Evolutionary conservation across 768 basidiomycete genomes (phyloP), one percentile per base, ranked within the genome.

Genomic region (Pleurotus tuber-regium): DNA sequence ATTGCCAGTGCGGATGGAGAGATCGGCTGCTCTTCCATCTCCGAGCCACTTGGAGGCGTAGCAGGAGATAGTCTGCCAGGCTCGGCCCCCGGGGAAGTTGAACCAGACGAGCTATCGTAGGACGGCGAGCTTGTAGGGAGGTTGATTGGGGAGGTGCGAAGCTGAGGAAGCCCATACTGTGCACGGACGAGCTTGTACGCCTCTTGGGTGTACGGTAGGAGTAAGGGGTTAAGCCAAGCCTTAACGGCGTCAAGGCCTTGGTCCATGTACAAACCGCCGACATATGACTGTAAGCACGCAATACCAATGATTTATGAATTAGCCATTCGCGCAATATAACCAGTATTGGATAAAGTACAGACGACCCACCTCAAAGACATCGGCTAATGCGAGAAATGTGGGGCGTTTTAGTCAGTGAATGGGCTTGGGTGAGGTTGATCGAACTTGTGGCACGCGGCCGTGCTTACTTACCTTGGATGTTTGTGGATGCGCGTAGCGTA

Each of bases 181-280:
- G 67, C 67, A 44, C 88, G 81, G 24, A 89, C 78, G 49, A 76
- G 66, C 44, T 68, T 67, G 66, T 92, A 92, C 9, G 87, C 86
- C 26, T 77, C 75, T 30, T 54, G 58, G 41, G 79, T 63, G 63
- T 86, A 91, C 6, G 88, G 89, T 21, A 62, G 71, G 61, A 92
- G 78, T 43, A 92, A 78, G 1, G 65, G 62, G 48, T 68, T 68
- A 35, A 91, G 75, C 89, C 89, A 92, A 4, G 54, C 36, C 53
- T 73, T 71, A 38, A 83, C 80, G 4, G 63, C 69, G 0, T 73
- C 65, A 33, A 90, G 72, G 21, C 86, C 88, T 59, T 84, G 82
- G 49, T 90, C 89, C 42, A 76, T 64, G 69, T 79, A 90, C 14
- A 92, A 67, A 0, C 88, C 89, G n/a, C 89, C 89, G 25, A 91